These are phyloP conservation scores for Ustilago loliicola DNA, from an alignment of 1,284 basidiomycete species.

Conservation along the genomic window DNA sequence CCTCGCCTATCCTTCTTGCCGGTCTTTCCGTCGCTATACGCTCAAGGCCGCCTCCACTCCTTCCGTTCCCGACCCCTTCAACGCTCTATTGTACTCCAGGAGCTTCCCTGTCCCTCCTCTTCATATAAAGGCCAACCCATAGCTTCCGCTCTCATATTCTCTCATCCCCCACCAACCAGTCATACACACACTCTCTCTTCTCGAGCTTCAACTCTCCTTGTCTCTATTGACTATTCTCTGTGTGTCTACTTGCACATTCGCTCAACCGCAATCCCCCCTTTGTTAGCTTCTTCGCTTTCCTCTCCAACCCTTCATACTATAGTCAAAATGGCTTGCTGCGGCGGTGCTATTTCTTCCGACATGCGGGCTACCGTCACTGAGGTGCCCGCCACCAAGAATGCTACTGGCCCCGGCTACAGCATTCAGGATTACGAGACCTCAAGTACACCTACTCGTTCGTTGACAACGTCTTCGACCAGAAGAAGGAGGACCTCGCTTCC, in stretches of 20 bases:
- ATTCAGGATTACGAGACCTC: conserved; percentile 63
- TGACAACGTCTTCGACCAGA: conserved; percentile 72
- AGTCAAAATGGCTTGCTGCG: conserved; percentile 53
- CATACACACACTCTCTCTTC: conserved; percentile 13
- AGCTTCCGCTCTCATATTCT: neutral
- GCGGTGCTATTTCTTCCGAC: conserved; percentile 66
- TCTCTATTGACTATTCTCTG: conserved; percentile 17
- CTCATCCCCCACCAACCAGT: conserved; percentile 23
- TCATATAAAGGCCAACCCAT: conserved; percentile 22
- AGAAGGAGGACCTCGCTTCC: conserved; percentile 71
- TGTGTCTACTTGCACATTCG: conserved; percentile 31
- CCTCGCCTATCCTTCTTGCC: neutral
- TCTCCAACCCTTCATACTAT: neutral
- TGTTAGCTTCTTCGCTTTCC: neutral
- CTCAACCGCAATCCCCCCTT: conserved; percentile 28
- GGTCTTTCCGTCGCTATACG: conserved; percentile 7
- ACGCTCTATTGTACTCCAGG: neutral
- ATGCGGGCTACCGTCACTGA: conserved; percentile 71
- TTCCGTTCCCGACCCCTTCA: conserved; percentile 14
- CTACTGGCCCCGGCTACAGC: conserved; percentile 60
- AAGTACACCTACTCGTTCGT: conserved; percentile 71
- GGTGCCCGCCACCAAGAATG: conserved; percentile 55
- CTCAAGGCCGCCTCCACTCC: conserved; percentile 25
- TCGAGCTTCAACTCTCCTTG: conserved; percentile 44
- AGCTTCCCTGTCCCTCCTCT: conserved; percentile 2